Evolutionary conservation across 148 eudicot species (phyloP), one percentile per base, ranked within the genome.

Genomic region (Cornus florida): DNA sequence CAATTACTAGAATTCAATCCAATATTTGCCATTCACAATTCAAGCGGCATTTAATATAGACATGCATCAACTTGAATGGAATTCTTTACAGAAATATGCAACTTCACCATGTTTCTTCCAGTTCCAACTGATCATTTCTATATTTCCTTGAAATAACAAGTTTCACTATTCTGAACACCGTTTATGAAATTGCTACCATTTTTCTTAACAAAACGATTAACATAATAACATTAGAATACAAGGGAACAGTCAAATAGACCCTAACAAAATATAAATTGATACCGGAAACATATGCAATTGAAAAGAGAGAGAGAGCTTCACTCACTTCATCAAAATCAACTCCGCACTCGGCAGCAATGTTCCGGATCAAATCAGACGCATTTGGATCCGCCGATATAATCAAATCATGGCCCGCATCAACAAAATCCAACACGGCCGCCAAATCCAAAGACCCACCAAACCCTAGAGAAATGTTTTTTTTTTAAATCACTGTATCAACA

Each of bases 341-440:
- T 50, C 97, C 97, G 71, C 93, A 87, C 78, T 92, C 97, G 13
- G 87, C 80, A 10, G 93, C 97, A 79, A 92, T 88, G 48, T 86
- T 87, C 72, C 97, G 88, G 76, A 90, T 90, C 78, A 90, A 83
- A 84, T 92, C 94, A 38, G 97, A 92, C 1, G 92, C 88, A 69
- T 75, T 85, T n/a, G 80, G 84, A 89, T 92, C 94, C 53, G 90
- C 90, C 1, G 92, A 90, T 20, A 92, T 46, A 69, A 91, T 87
- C 90, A 92, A 82, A 85, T 92, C 94, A 62, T 83, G 87, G 4
- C 97, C 97, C 12, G 97, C 88, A 81, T 92, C 97, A 82, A 89
- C 92, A 53, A 92, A 90, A 22, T 92, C 92, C 56, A 91, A 81
- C 69, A 92, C 83, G 16, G 87, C 87, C 48, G 84, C 90, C 78